Evolutionary conservation across 2,329 filamentous ascomycete species (phyloP).

Genomic region (Sphaerulina musiva): DNA sequence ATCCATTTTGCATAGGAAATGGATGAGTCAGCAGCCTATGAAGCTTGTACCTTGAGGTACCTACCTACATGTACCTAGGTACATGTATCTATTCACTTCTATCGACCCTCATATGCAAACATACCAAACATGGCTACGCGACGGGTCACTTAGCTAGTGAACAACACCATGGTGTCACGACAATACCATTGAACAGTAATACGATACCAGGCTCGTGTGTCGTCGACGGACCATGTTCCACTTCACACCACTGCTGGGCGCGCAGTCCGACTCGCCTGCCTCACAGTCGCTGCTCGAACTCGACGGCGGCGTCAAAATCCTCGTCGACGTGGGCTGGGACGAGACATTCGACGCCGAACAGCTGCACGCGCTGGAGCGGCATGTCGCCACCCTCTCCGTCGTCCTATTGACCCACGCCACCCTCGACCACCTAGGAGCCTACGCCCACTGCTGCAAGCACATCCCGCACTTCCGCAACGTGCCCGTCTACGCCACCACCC

Average conservation of each 20-base stretch:
- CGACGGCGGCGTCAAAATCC: constrained; percentile 90
- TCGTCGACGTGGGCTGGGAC: constrained; percentile 95
- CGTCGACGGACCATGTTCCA: constrained; percentile 68
- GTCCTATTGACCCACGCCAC: constrained; percentile 94
- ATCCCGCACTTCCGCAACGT: constrained; percentile 87
- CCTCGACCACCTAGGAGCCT: constrained; percentile 82
- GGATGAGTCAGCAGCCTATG: too few relatives aligned
- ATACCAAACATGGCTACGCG: too few relatives aligned
- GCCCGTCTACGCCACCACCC: constrained; percentile 87
- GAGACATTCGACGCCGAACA: constrained; percentile 77
- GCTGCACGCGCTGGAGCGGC: constrained; percentile 87
- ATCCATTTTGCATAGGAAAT: too few relatives aligned
- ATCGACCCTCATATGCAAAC: too few relatives aligned
- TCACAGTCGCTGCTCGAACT: constrained; percentile 95
- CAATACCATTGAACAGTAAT: neutral
- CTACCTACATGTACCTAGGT: too few relatives aligned
- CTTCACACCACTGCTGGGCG: constrained; percentile 86
- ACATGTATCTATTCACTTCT: too few relatives aligned
- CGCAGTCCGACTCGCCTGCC: constrained; percentile 76
- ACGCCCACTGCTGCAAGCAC: constrained; percentile 94
- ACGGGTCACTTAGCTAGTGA: too few relatives aligned
- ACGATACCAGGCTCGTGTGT: neutral
- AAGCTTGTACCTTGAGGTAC: too few relatives aligned
- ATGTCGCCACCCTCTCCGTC: constrained; percentile 81
- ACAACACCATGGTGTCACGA: too few relatives aligned